phyloP scores from a whole-genome alignment of 768 basidiomycete genomes.

The Phaeotremella fagi region DNA sequence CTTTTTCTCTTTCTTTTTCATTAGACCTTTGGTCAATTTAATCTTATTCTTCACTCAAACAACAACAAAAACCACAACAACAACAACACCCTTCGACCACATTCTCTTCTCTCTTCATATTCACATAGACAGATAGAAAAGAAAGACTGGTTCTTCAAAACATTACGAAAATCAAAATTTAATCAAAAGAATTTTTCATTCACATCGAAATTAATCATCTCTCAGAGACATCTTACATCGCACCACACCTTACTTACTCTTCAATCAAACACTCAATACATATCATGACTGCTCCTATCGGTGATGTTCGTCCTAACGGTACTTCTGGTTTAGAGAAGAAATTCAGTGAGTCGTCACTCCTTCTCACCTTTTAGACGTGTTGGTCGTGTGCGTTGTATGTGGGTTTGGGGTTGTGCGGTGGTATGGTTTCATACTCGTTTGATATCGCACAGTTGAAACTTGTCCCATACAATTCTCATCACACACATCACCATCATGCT shows the following conservation, averaged over 20 bases:
- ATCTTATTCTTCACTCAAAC: background rate
- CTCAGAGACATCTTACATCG: background rate
- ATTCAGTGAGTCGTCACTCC: constrained; percentile 36
- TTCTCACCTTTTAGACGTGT: too few relatives aligned
- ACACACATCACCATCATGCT: background rate
- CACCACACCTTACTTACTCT: background rate
- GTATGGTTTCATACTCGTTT: too few relatives aligned
- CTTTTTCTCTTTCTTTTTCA: constrained; percentile 6
- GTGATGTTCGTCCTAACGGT: constrained; percentile 17
- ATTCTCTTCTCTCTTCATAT: constrained; percentile 17
- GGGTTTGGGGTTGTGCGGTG: too few relatives aligned
- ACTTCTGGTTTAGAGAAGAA: constrained; percentile 41
- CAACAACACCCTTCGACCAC: constrained; percentile 5
- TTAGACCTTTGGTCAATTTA: constrained; percentile 1
- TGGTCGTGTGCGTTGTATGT: too few relatives aligned
- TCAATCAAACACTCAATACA: background rate
- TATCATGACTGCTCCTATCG: constrained; percentile 31
- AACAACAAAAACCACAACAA: background rate
- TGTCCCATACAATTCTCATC: background rate
- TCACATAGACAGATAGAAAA: constrained; percentile 11
- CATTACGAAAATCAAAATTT: background rate
- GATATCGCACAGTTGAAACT: background rate
- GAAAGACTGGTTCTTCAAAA: constrained; percentile 5
- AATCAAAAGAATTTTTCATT: background rate
- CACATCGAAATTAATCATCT: background rate